A percentile compares a stretch with the other conserved stretches of the same genome.
Evolutionary conservation across 345 rosid species (phyloP).

Genomic region (Microthlaspi erraticum): DNA sequence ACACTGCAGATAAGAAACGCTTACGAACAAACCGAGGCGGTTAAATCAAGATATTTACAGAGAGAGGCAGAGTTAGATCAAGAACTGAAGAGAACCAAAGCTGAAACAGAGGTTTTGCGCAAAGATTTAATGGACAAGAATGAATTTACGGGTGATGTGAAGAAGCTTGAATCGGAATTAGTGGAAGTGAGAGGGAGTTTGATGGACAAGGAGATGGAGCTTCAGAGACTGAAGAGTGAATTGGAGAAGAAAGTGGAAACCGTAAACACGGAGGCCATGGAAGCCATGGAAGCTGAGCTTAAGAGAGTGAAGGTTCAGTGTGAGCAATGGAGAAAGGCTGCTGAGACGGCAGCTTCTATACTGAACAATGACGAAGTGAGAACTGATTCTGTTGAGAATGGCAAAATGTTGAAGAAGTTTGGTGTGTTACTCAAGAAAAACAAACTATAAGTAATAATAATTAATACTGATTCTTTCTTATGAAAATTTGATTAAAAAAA

Average conservation of each 20-base stretch:
- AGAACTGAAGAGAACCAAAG: constrained; percentile 56
- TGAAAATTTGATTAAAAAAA: neutral
- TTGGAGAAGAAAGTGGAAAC: constrained; percentile 58
- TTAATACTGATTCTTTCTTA: constrained; percentile 29
- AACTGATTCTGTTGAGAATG: constrained; percentile 53
- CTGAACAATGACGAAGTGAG: constrained; percentile 71
- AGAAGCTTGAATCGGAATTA: constrained; percentile 60
- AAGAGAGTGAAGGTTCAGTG: constrained; percentile 86
- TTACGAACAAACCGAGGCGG: constrained; percentile 65
- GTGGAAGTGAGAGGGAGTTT: constrained; percentile 56
- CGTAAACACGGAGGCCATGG: constrained; percentile 51
- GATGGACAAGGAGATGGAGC: constrained; percentile 56
- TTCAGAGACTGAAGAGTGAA: constrained; percentile 60
- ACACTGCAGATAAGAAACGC: constrained; percentile 83
- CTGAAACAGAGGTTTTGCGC: constrained; percentile 57
- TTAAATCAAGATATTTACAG: constrained; percentile 54
- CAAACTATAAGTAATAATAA: constrained; percentile 63
- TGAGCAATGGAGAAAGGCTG: constrained; percentile 98
- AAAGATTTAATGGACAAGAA: constrained; percentile 16
- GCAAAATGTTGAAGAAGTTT: constrained; percentile 84
- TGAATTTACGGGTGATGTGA: constrained; percentile 50
- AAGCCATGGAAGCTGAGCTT: constrained; percentile 68
- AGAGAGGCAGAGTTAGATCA: constrained; percentile 62
- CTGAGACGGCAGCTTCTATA: constrained; percentile 92
- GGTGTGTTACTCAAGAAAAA: constrained; percentile 95